phyloP scores from a whole-genome alignment of 805 yeast species.

The Metahyphopichia silvanorum region DNA sequence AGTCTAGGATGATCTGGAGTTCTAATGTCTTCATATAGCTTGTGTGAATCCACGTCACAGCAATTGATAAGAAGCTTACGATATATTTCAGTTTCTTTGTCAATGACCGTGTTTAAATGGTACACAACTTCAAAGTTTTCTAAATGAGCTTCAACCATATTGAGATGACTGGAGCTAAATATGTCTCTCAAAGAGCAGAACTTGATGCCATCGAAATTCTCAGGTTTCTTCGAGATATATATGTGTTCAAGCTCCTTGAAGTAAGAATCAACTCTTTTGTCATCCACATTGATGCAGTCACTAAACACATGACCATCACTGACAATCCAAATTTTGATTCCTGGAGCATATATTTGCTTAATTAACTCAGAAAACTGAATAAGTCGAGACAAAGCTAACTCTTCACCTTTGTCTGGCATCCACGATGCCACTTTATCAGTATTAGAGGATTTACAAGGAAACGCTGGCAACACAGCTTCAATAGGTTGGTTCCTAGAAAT shows the following conservation, averaged over 20 bases:
- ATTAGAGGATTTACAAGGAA: slow-evolving; percentile 65
- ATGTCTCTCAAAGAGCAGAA: slow-evolving; percentile 36
- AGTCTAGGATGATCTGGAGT: slow-evolving; percentile 49
- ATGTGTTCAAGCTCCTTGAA: slow-evolving; percentile 43
- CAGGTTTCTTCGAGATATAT: slow-evolving; percentile 33
- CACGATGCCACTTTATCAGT: slow-evolving; percentile 46
- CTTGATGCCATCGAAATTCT: slow-evolving; percentile 20
- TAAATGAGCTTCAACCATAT: slow-evolving; percentile 12
- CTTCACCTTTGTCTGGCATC: slow-evolving; percentile 53
- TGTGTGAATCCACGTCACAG: slow-evolving; percentile 38
- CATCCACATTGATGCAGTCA: slow-evolving; percentile 62
- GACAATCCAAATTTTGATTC: slow-evolving; percentile 53
- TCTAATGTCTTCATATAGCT: slow-evolving; percentile 29
- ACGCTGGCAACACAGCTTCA: slow-evolving; percentile 61
- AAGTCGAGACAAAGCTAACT: slow-evolving; percentile 29
- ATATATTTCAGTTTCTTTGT: slow-evolving; percentile 30
- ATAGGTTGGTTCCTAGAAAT: slow-evolving; percentile 46
- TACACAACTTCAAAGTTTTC: slow-evolving; percentile 24
- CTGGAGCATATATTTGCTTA: slow-evolving; percentile 47
- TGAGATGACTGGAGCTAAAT: slow-evolving; percentile 18
- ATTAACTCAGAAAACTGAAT: slow-evolving; percentile 27
- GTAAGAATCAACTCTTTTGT: slow-evolving; percentile 48
- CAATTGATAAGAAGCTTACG: slow-evolving; percentile 32
- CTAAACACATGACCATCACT: slow-evolving; percentile 67
- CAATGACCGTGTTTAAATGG: slow-evolving; percentile 30